phyloP scores from a whole-genome alignment of 352 stramenopile species.

The Phytophthora foliorum region DNA sequence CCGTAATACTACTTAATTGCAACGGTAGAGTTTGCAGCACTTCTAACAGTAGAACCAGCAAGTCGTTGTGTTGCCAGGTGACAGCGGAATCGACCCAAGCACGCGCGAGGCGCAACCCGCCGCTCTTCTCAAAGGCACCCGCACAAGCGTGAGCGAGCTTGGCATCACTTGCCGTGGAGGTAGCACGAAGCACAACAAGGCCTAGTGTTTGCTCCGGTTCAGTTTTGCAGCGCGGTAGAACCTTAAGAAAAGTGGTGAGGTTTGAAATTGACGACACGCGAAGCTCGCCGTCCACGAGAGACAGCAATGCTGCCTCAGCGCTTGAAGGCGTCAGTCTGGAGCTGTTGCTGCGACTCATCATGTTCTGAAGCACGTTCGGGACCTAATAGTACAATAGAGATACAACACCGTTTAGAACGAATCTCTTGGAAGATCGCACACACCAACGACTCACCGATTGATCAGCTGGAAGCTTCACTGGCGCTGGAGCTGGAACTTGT shows the following conservation, averaged over 20 bases:
- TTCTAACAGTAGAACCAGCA: slow-evolving; percentile 84
- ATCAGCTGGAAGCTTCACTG: slow-evolving; percentile 32
- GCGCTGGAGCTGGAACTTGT: slow-evolving; percentile 15
- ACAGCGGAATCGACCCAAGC: slow-evolving; percentile 83
- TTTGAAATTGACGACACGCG: slow-evolving; percentile 58
- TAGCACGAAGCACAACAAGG: slow-evolving; percentile 77
- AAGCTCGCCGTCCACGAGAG: slow-evolving; percentile 69
- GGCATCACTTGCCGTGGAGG: slow-evolving; percentile 56
- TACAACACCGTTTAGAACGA: slow-evolving; percentile 12
- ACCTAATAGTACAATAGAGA: slow-evolving; percentile 21
- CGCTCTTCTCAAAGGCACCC: slow-evolving; percentile 73
- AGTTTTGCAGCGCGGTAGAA: slow-evolving; percentile 67
- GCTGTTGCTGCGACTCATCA: slow-evolving; percentile 38
- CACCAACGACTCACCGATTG: slow-evolving; percentile 34
- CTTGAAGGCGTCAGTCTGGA: slow-evolving; percentile 39
- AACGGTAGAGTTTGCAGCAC: slow-evolving; percentile 85
- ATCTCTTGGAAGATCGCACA: not conserved
- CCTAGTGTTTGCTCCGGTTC: slow-evolving; percentile 78
- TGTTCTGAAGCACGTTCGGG: slow-evolving; percentile 50
- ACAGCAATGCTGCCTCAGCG: slow-evolving; percentile 58
- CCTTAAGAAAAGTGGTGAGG: slow-evolving; percentile 67
- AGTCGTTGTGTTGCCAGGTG: slow-evolving; percentile 82
- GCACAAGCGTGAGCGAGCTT: slow-evolving; percentile 75
- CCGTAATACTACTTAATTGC: slow-evolving; percentile 89
- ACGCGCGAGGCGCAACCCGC: slow-evolving; percentile 79